Evolutionary conservation across 2,329 filamentous ascomycete genomes (phyloP), one percentile per base, ranked within the genome.

Genomic region (Didymella glomerata): DNA sequence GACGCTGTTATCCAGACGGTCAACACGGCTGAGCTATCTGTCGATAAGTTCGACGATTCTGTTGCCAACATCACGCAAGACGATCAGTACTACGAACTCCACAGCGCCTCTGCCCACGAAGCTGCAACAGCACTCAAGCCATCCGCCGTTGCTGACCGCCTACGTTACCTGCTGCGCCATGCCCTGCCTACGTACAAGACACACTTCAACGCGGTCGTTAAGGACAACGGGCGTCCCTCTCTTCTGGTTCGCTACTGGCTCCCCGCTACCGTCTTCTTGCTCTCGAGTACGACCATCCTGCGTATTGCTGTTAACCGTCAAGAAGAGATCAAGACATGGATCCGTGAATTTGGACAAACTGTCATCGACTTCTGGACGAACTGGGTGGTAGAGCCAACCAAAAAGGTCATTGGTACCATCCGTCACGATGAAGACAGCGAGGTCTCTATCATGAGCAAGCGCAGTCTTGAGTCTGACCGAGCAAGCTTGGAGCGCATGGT

Each of bases 401-500:
- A 87, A 68, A 94, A 92, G 74, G 84, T 99, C 18, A 86, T 99
- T 57, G 88, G 90, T 48, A 99, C 95, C 0, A 98, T 99, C 66
- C 88, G 94, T 5, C 95, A 98, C 76, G 92, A 98, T 70, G 88
- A 91, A 69, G 90, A 88, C 66, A 97, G 92, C 73, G 94, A 98
- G 74, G 94, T 99, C 65, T 95, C 94, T 44, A 91, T 99, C 65
- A 95, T 99, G 90, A 97, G 93, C 79, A 91, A 92, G 59, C 90
- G 94, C 66, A 97, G 93, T 66, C 84, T 99, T 22, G 89, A 90
- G 74, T 93, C 93, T 1, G 95, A 99, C 74, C 88, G 92, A 30
- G 92, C 93, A 53, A 97, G 93, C 72, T 81, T 99, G 30, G 94
- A 99, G 77, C 89, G 95, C 47, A 99, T 99, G 95, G 96, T 99